Percentiles rank a stretch among this genome's conserved stretches.
phyloP scores from a whole-genome alignment of 2,329 filamentous ascomycete genomes.

The Fusarium xylarioides region DNA sequence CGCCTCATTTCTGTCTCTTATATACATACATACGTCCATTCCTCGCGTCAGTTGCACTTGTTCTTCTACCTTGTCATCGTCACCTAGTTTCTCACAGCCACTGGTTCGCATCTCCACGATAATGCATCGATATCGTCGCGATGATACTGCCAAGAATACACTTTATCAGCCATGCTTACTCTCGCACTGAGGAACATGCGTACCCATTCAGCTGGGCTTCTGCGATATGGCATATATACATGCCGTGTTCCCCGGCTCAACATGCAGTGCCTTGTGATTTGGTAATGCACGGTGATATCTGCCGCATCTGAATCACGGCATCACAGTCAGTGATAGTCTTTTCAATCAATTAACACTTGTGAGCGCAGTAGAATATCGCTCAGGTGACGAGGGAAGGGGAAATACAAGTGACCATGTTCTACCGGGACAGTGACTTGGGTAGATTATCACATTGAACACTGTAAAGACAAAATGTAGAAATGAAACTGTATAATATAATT shows the following conservation, averaged over 20 bases:
- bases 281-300: not conserved
- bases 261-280: slow-evolving; percentile 3
- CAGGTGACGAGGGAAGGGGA: not conserved
- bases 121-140: not conserved
- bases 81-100: not conserved
- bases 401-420: not conserved
- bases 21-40: not conserved
- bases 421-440: not conserved
- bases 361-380: not conserved
- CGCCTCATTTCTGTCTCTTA: slow-evolving; percentile 16
- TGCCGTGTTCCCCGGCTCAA: not conserved
- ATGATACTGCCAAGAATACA: not conserved
- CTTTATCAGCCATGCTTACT: slow-evolving; percentile 4
- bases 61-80: not conserved
- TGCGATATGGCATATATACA: not conserved
- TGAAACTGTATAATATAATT: not conserved
- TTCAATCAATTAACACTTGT: not conserved
- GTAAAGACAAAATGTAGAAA: not conserved
- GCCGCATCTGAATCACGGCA: not conserved
- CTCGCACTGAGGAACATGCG: not conserved
- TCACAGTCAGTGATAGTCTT: not conserved
- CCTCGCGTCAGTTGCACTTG: not conserved
- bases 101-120: not conserved
- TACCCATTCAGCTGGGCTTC: not conserved
- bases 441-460: not conserved